Evolutionary conservation across 2,329 filamentous ascomycete genomes (phyloP).

Genomic region (Malbranchea cinnamomea): DNA sequence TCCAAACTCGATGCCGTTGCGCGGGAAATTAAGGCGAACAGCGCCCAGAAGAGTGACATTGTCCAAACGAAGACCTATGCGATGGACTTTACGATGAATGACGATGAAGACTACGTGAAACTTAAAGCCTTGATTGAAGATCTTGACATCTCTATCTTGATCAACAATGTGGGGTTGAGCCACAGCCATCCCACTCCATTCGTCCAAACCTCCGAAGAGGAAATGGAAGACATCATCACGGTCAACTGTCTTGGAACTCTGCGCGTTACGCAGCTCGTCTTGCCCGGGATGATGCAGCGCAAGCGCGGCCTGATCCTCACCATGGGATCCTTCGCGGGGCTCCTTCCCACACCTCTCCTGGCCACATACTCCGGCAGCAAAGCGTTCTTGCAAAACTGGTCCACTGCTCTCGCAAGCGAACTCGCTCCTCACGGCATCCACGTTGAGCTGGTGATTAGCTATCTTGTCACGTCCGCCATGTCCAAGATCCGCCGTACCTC

Average conservation of each 20-base stretch:
- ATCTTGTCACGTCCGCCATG: slow-evolving; percentile 93
- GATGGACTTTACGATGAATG: slow-evolving; percentile 81
- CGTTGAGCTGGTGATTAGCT: slow-evolving; percentile 82
- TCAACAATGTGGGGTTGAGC: slow-evolving; percentile 95
- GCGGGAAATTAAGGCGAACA: slow-evolving; percentile 58
- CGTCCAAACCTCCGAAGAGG: slow-evolving; percentile 58
- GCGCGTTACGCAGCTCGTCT: slow-evolving; percentile 70
- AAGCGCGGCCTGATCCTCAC: slow-evolving; percentile 83
- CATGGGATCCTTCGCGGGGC: slow-evolving; percentile 92
- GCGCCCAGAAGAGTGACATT: slow-evolving; percentile 46
- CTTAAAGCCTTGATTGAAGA: slow-evolving; percentile 53
- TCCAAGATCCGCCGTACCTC: slow-evolving; percentile 78
- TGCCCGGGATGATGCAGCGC: slow-evolving; percentile 69
- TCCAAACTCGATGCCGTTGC: slow-evolving; percentile 74
- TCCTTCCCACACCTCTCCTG: slow-evolving; percentile 78
- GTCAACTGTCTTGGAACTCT: slow-evolving; percentile 92
- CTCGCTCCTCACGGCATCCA: slow-evolving; percentile 66
- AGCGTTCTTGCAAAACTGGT: slow-evolving; percentile 96
- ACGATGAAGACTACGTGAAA: slow-evolving; percentile 63
- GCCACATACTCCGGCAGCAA: slow-evolving; percentile 97
- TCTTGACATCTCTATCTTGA: slow-evolving; percentile 69
- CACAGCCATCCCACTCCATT: slow-evolving; percentile 90
- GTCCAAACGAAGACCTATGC: slow-evolving; percentile 64
- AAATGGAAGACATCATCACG: slow-evolving; percentile 79
- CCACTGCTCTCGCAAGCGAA: slow-evolving; percentile 68